Base-by-base conservation (phyloP, 2,329 filamentous ascomycete species). In the Fusarium decemcellulare region DNA sequence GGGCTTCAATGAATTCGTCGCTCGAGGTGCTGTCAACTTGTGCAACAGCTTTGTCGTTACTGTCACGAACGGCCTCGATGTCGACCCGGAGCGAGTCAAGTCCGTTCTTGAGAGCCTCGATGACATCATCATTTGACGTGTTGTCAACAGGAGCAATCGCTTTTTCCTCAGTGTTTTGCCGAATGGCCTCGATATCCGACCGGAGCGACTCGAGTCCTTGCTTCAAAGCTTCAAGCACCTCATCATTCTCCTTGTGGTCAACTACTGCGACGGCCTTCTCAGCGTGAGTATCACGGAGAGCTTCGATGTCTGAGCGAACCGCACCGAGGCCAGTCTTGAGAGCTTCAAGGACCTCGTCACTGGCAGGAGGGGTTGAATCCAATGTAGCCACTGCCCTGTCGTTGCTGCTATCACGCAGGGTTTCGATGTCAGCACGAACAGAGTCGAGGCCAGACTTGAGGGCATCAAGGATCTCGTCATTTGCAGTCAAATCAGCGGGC, bases 381-480 rank as follows among this genome's bases (percentile, higher is more conserved):
- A 74, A 39, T 2, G 67, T 63, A 11, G 86, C 82, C 18, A 91
- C 81, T 4, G 89, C 87, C 32, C 80, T 81, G 47, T 84, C 83
- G 43, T 81, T 82, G 65, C 76, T 81, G 67, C 76, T 81, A 27
- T 91, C 89, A n/a, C 92, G 92, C 40, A 98, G 85, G 18, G 86
- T 86, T 60, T 94, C 92, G 68, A 98, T 93, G 51, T 98, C 95
- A 2, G 88, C 86, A 56, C 91, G 90, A 15, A 98, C 86, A 40
- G 87, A 87, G 44, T 92, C 90, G 9, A 98, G 84, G 0, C 94
- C 95, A n/a, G 90, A 87, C 77, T 92, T 97, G 59, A 98, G 86
- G 0, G 93, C 93, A 63, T 97, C 93, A 1, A 98, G 85, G 55
- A 98, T 95, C 79, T 98, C 94, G 69, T 97, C 93, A 63, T 93